Base-by-base conservation (phyloP, 768 basidiomycete species). In the Termitomyces sp. region DNA sequence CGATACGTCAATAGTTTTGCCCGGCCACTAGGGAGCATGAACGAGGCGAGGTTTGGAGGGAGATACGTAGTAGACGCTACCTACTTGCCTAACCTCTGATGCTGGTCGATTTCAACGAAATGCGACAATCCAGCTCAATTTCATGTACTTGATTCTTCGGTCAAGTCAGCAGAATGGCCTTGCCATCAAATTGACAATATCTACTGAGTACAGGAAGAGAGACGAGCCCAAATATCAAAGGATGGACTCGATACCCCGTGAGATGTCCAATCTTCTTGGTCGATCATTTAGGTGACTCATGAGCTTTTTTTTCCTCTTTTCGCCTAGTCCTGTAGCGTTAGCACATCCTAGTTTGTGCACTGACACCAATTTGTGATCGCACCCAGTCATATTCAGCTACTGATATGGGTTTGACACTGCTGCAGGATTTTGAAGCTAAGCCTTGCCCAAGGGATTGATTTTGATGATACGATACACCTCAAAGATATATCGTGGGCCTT, bases 141-240 rank as follows among this genome's bases (percentile, higher is more conserved):
- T 40, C 30, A 34, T 9, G 24, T 39, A 30, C 27, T 9, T 39
- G 14, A 50, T 10, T 50, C 52, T 10, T 46, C 51, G 18, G 40
- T 53, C 24, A 45, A 48, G 49, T 42, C 43, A 27, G 44, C 55
- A 42, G 42, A 61, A 43, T 56, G 52, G 54, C 14, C 49, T 36
- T 26, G 49, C 39, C 56, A 56, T 39, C 58, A 63, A 32, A 54
- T 62, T 53, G 51, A 54, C 42, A 45, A 53, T 44, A 54, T 48
- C 37, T 37, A 53, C 24, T 54, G 48, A 14, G 56, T 39, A 18
- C 56, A 27, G 49, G 30, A 46, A 34, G 49, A 49, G 18, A 26
- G 4, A 30, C 51, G 20, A 33, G 27, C 10, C 34, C n/a, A n/a
- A n/a, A n/a, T 51, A 22, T 37, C 34, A 5, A 51, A 27, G 14